Evolutionary conservation across 305 asterid species (phyloP).

Genomic region (Euphrasia arctica): DNA sequence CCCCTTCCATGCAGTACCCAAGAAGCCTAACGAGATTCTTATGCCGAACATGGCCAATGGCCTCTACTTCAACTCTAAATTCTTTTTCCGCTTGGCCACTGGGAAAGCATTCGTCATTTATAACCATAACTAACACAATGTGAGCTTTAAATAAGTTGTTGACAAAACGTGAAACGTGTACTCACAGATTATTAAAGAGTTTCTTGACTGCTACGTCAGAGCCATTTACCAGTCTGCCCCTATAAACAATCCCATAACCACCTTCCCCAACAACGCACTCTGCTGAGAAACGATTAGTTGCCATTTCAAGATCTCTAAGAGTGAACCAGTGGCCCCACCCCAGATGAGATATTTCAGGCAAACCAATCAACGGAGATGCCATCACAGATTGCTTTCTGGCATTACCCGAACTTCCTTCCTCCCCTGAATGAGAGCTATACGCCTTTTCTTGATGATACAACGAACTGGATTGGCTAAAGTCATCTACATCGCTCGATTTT

Average conservation of each 20-base stretch:
- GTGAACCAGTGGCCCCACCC: constrained; percentile 99
- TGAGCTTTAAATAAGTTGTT: not conserved
- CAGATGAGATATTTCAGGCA: constrained; percentile 91
- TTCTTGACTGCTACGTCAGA: constrained; percentile 92
- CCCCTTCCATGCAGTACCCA: constrained; percentile 96
- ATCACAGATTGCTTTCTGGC: constrained; percentile 52
- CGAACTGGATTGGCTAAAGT: constrained; percentile 83
- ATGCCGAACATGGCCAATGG: constrained; percentile 96
- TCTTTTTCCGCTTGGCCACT: constrained; percentile 99
- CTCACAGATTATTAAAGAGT: constrained; percentile 90
- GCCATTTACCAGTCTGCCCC: constrained; percentile 79
- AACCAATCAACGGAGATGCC: constrained; percentile 88
- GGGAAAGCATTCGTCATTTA: constrained; percentile 29
- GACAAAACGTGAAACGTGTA: constrained; percentile 7
- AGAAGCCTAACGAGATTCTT: constrained; percentile 96
- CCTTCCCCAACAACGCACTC: constrained; percentile 85
- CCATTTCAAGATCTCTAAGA: constrained; percentile 85
- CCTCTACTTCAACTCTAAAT: constrained; percentile 95
- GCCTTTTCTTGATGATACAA: constrained; percentile 64
- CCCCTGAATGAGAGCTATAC: constrained; percentile 91
- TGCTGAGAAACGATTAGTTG: constrained; percentile 70
- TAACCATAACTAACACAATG: not conserved
- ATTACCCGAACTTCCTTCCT: constrained; percentile 82
- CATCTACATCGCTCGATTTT: constrained; percentile 75
- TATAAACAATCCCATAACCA: constrained; percentile 90